Conservation (phyloP, 306 rosid species). For the Pterocarpus santalinus region DNA sequence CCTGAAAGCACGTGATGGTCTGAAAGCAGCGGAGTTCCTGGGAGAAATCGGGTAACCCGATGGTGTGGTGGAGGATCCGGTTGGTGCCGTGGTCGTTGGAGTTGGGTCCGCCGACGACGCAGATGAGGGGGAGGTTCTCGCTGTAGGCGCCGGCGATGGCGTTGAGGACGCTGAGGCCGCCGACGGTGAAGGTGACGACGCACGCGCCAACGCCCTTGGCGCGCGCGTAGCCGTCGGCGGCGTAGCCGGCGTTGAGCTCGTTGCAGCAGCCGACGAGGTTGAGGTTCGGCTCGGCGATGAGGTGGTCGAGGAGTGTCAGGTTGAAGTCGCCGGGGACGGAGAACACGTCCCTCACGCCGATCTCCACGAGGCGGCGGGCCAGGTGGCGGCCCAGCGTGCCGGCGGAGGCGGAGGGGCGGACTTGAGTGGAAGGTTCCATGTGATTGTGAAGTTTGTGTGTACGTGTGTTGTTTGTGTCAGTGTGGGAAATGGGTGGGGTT, state of each 20-base stretch:
- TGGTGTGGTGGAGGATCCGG: slow-evolving; percentile 86
- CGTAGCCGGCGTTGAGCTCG: slow-evolving; percentile 92
- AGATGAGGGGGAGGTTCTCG: slow-evolving; percentile 83
- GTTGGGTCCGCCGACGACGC: slow-evolving; percentile 86
- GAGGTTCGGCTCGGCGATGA: slow-evolving; percentile 75
- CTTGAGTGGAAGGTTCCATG: slow-evolving; percentile 53
- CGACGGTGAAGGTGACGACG: slow-evolving; percentile 88
- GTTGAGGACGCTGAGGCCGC: slow-evolving; percentile 87
- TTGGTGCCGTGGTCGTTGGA: slow-evolving; percentile 88
- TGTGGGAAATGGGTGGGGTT: slow-evolving; percentile 2
- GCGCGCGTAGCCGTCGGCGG: slow-evolving; percentile 92
- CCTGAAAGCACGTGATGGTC: slow-evolving; percentile 80
- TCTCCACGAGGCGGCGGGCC: slow-evolving; percentile 75
- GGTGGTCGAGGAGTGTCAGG: slow-evolving; percentile 79
- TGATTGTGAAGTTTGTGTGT: background rate
- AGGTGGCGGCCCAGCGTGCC: slow-evolving; percentile 78
- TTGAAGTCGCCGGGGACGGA: slow-evolving; percentile 94
- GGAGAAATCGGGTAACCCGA: slow-evolving; percentile 78
- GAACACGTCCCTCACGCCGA: slow-evolving; percentile 75
- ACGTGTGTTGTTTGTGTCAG: background rate
- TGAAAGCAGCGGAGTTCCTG: slow-evolving; percentile 88
- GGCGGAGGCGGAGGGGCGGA: slow-evolving; percentile 35
- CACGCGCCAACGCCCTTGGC: slow-evolving; percentile 86
- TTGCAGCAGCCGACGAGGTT: slow-evolving; percentile 88
- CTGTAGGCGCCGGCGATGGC: slow-evolving; percentile 95